Base-by-base conservation (phyloP, 345 rosid species). In the Salix koriyanagi region DNA sequence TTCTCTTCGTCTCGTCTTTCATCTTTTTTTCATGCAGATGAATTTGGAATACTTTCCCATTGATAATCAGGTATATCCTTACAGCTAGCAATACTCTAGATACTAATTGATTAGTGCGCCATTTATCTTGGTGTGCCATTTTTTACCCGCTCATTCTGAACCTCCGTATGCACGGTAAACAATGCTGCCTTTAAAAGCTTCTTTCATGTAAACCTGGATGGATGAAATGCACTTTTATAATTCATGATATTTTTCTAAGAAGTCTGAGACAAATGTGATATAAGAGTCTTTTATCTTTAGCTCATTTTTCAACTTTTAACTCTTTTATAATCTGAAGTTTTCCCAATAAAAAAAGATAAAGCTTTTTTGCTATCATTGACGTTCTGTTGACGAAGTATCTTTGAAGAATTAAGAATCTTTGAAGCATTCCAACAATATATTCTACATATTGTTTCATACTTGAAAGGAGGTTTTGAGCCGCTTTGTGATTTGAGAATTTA, bases 11-110 rank as follows among this genome's bases (percentile, higher is more conserved):
- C 5, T 48, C 68, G n/a, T 46, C 5, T 13, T 72, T 25, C 14
- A n/a, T 70, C 12, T 73, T 71, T 76, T 25, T 25, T 60, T 39
- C 76, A 8, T 85, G 84, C 93, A 94, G 97, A 86, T 95, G 97
- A 95, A 95, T 78, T 79, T 92, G 93, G 97, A 92, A 83, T 95
- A 88, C 79, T 95, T 95, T 82, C 95, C 99, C 41, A 77, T 95
- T 66, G 97, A 95, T 74, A 88, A 80, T 70, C 98, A 94, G 97
- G 98, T 89, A 75, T 19, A 21, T 62, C 7, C 30, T 19, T 42
- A 26, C 26, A 13, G 28, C 12, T 48, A 26, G 65, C 62, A 3
- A 58, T 37, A n/a, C 23, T 41, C 26, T 23, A 39, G 36, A 21
- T 50, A 46, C 30, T 58, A 18, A 34, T 34, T 56, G 30, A 16